Conservation (phyloP, 192 early-diverging fungal genomes). For the Phlyctochytrium bullatum region DNA sequence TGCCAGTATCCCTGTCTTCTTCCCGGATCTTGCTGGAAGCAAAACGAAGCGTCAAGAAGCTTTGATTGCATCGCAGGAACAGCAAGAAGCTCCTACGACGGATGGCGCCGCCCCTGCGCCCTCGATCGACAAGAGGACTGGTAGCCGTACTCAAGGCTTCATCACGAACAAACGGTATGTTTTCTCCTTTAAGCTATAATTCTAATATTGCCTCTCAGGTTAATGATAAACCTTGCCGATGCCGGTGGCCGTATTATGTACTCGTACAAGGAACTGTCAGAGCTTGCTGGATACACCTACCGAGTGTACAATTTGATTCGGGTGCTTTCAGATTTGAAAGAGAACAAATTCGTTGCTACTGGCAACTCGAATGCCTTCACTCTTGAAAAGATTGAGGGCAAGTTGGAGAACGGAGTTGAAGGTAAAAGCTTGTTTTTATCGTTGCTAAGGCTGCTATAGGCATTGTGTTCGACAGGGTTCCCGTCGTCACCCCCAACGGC, state of each 20-base stretch:
- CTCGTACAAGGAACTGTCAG: conserved; percentile 91
- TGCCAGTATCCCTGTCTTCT: conserved; percentile 86
- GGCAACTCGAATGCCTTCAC: conserved; percentile 32
- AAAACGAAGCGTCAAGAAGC: conserved; percentile 28
- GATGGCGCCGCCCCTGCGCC: neutral
- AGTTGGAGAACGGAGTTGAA: conserved; percentile 8
- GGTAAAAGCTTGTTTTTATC: conserved; percentile 2
- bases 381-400: conserved; percentile 28
- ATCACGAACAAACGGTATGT: conserved; percentile 43
- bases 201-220: conserved; percentile 50
- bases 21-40: conserved; percentile 35
- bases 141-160: conserved; percentile 46
- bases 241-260: conserved; percentile 91
- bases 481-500: conserved; percentile 92
- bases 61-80: conserved; percentile 12
- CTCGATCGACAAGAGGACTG: conserved; percentile 27
- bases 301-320: conserved; percentile 83
- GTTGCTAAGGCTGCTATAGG: conserved; percentile 13
- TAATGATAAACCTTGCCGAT: conserved; percentile 84
- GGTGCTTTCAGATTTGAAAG: conserved; percentile 85
- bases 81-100: neutral
- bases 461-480: conserved; percentile 88
- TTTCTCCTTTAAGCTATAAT: neutral
- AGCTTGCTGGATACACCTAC: conserved; percentile 91
- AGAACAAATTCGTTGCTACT: conserved; percentile 73